phyloP scores from a whole-genome alignment of 2,329 filamentous ascomycete species.

The Penicillium nordicum region DNA sequence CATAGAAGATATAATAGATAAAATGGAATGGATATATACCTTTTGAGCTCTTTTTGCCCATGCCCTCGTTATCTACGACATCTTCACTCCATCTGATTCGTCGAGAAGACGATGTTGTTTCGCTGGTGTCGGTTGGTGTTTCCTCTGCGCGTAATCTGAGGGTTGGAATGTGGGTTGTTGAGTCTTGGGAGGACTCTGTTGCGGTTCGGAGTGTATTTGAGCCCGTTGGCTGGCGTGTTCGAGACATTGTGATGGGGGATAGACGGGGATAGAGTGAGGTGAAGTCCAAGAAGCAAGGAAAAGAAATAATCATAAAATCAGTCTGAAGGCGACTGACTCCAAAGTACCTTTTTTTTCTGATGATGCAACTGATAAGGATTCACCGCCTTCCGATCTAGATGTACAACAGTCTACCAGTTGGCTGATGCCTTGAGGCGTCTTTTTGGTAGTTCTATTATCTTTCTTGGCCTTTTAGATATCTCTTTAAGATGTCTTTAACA shows the following conservation, averaged over 20 bases:
- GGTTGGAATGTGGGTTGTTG: constrained; percentile 28
- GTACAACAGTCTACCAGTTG: too few species aligned
- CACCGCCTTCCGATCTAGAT: constrained; percentile 1
- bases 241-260: constrained; percentile 29
- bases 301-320: background rate
- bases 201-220: constrained; percentile 30
- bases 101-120: constrained; percentile 43
- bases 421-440: background rate
- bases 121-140: constrained; percentile 2
- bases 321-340: background rate
- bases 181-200: constrained; percentile 18
- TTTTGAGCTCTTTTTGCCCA: constrained; percentile 93
- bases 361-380: constrained; percentile 19
- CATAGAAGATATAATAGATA: background rate
- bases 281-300: background rate
- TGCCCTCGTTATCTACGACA: constrained; percentile 90
- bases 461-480: background rate
- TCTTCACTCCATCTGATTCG: constrained; percentile 89
- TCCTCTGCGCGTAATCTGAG: constrained; percentile 32
- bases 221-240: constrained; percentile 35
- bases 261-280: background rate
- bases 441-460: background rate
- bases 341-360: background rate
- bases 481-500: background rate
- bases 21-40: constrained; percentile 50